Conservation (phyloP, 2,329 filamentous ascomycete species). For the Ascochyta pisi region DNA sequence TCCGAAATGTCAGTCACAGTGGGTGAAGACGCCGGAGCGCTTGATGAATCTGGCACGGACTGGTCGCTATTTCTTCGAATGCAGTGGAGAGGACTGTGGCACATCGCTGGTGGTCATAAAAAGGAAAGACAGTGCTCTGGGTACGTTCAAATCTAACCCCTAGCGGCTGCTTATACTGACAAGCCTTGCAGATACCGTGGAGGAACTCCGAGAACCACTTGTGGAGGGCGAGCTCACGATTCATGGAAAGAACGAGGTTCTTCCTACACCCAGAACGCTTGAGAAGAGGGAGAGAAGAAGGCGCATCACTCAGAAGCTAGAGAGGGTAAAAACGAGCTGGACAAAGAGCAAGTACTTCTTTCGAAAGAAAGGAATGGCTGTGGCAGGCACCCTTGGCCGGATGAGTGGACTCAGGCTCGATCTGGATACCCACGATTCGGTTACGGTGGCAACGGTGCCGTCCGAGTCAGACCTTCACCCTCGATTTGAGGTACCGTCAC, state of each 20-base stretch:
- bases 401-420: not conserved
- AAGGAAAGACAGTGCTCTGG: not conserved
- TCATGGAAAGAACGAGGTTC: not conserved
- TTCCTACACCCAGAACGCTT: not conserved
- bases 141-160: not conserved
- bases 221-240: not conserved
- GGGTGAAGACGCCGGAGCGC: not conserved
- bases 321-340: not conserved
- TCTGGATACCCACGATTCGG: not conserved
- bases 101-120: not conserved
- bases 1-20: not conserved
- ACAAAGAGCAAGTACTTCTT: not conserved
- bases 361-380: not conserved
- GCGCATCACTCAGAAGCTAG: not conserved
- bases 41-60: not conserved
- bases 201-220: not conserved
- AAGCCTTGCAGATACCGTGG: not conserved
- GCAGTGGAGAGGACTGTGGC: not conserved
- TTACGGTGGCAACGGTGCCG: not conserved
- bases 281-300: not conserved
- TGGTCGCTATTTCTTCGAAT: not conserved
- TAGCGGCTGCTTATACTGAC: not conserved
- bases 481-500: not conserved
- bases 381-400: not conserved
- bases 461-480: too few species aligned